Percentiles rank a stretch among this genome's conserved stretches.
Evolutionary conservation across 1,284 basidiomycete genomes (phyloP).

Genomic region (Kwoniella shivajii): DNA sequence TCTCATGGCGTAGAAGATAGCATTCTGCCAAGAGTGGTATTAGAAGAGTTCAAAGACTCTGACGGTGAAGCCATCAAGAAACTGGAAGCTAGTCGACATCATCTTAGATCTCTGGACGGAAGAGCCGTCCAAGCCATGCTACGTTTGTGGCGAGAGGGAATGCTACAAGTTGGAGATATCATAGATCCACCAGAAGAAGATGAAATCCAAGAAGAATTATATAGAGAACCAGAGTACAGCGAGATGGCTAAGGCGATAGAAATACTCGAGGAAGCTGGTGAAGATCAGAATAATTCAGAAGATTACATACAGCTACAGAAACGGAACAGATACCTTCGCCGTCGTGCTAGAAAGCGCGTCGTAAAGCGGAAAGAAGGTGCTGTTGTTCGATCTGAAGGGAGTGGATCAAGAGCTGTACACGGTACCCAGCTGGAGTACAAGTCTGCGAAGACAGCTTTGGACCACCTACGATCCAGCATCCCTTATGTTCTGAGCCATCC

Average conservation of each 20-base stretch:
- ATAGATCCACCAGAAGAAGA: not conserved
- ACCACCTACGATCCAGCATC: not conserved
- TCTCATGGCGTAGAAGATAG: not conserved
- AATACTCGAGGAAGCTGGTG: not conserved
- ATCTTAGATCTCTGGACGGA: not conserved
- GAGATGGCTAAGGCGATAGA: not conserved
- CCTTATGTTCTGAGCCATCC: not conserved
- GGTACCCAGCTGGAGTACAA: too few species aligned
- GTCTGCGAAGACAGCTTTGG: not conserved
- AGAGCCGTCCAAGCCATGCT: not conserved
- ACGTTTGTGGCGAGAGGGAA: not conserved
- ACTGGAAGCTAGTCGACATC: not conserved
- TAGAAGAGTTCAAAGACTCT: not conserved
- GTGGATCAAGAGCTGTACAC: too few species aligned
- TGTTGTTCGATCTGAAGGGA: too few species aligned
- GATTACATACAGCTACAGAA: too few species aligned
- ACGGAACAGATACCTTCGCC: too few species aligned
- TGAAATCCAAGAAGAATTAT: not conserved
- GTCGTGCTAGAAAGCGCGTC: too few species aligned
- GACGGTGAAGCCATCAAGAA: not conserved
- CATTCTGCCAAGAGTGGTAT: not conserved
- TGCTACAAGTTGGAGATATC: not conserved
- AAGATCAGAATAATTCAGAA: too few species aligned
- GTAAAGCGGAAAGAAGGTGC: too few species aligned
- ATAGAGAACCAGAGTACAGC: not conserved